phyloP scores from a whole-genome alignment of 2,329 filamentous ascomycete genomes.

The Rutstroemia sp. region DNA sequence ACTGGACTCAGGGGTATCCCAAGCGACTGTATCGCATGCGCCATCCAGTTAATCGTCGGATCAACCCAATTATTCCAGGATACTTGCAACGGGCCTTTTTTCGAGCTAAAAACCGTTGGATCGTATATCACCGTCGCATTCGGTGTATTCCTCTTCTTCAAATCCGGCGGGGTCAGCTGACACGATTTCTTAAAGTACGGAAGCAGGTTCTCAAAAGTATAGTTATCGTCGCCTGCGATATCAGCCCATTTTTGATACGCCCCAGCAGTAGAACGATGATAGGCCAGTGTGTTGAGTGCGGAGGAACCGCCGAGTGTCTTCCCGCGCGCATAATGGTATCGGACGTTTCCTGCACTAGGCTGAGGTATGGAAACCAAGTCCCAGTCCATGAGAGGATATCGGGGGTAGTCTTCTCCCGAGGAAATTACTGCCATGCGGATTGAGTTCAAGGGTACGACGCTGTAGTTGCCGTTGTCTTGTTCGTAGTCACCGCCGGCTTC shows the following conservation, averaged over 20 bases:
- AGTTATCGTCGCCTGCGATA: slow-evolving; percentile 35
- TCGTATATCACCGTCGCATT: slow-evolving; percentile 11
- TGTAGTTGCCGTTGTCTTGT: slow-evolving; percentile 4
- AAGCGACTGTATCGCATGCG: slow-evolving; percentile 11
- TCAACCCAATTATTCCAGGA: slow-evolving; percentile 33
- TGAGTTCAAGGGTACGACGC: neutral
- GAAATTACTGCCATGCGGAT: slow-evolving; percentile 1
- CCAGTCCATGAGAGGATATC: slow-evolving; percentile 12
- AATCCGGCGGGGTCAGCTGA: slow-evolving; percentile 19
- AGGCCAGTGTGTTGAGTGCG: slow-evolving; percentile 1
- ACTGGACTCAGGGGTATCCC: slow-evolving; percentile 9
- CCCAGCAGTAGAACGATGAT: slow-evolving; percentile 7
- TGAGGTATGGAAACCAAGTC: slow-evolving; percentile 11
- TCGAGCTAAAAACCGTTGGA: slow-evolving; percentile 25
- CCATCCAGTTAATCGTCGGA: slow-evolving; percentile 9
- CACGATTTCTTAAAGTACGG: slow-evolving; percentile 37
- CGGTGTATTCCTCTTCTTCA: slow-evolving; percentile 11
- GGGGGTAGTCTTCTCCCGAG: neutral
- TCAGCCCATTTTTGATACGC: slow-evolving; percentile 37
- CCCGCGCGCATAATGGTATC: slow-evolving; percentile 26
- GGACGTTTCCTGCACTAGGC: slow-evolving; percentile 10
- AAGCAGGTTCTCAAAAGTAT: slow-evolving; percentile 39
- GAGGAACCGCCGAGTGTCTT: slow-evolving; percentile 30
- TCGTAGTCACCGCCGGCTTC: slow-evolving; percentile 15
- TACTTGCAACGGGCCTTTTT: slow-evolving; percentile 34